These are phyloP conservation scores for Hirsutella minnesotensis DNA, from an alignment of 2,329 filamentous ascomycete species.

Conservation along the genomic window DNA sequence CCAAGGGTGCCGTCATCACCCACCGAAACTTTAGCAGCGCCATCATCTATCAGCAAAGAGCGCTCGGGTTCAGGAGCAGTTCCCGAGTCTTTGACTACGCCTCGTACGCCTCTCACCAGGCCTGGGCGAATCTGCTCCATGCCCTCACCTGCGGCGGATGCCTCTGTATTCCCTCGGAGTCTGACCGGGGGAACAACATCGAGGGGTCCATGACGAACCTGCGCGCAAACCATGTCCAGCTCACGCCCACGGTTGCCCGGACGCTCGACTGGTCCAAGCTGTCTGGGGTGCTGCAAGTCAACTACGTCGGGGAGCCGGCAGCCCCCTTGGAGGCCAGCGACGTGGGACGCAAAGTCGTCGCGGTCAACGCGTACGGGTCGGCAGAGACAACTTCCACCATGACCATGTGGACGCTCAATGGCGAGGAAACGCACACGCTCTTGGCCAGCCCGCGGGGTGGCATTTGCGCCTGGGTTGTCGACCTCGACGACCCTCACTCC, in stretches of 20 bases:
- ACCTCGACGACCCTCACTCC: constrained; percentile 4
- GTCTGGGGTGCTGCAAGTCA: background rate
- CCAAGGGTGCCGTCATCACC: constrained; percentile 34
- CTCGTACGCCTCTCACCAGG: background rate
- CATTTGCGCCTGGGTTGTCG: constrained; percentile 8
- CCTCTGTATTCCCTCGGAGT: constrained; percentile 2
- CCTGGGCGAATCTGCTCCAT: background rate
- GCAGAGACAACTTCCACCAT: constrained; percentile 6
- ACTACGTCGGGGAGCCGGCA: background rate
- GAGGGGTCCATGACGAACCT: background rate
- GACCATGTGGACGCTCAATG: background rate
- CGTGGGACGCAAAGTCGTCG: background rate
- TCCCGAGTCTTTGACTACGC: constrained; percentile 7
- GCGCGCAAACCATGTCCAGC: background rate
- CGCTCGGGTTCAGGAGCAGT: constrained; percentile 4
- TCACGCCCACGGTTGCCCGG: constrained; percentile 1
- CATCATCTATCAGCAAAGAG: constrained; percentile 4
- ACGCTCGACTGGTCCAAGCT: background rate
- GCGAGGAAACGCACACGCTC: background rate
- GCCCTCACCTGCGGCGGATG: constrained; percentile 1
- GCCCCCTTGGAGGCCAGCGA: background rate
- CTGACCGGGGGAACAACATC: constrained; percentile 1
- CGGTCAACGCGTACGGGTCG: constrained; percentile 9
- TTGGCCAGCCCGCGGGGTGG: background rate
- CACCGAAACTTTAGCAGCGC: constrained; percentile 9